Evolutionary conservation across 768 basidiomycete genomes (phyloP), one percentile per base, ranked within the genome.

Genomic region (Amanita molliuscula): DNA sequence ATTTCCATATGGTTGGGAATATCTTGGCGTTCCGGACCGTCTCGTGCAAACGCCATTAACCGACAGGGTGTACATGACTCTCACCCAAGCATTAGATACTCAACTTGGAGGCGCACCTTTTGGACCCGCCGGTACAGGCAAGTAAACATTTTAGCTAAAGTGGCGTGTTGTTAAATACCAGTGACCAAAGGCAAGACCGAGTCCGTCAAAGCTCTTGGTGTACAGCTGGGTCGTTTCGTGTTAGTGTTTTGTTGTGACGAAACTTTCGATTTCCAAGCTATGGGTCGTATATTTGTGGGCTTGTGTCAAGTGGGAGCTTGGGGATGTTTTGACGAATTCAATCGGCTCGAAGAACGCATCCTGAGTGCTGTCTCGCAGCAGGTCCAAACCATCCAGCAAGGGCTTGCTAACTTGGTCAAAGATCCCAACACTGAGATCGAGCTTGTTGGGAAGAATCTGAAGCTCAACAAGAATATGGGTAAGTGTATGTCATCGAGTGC

Each of bases 191-290:
- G 94, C 26, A 99, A 99, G 72, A 99, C 96, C 0, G 96, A 99
- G 67, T 98, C 96, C 1, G 96, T 99, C 62, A 99, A 99, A 67
- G 94, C 96, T 2, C 81, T 99, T 18, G 96, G 96, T 44, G 91
- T 97, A 2, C 94, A 96, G 59, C 81, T 99, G 4, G 96, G 96
- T 35, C 84, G 96, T 33, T 99, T 99, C 60, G 96, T 99, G n/a
- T 76, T 99, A 43, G 96, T 99, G n/a, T 99, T 99, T 71, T 98
- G 96, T 63, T 99, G 96, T 61, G 96, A 99, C 66, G 96, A 99
- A 65, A 96, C 90, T 0, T 98, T 99, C 66, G 96, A 99, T 66
- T 98, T 98, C 75, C 94, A 98, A 64, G 96, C 96, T 1, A 98
- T 99, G 96, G 96, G 96, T 55, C 88, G 96, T 55, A 98, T 99